phyloP scores from a whole-genome alignment of 2,329 filamentous ascomycete genomes.

The Colletotrichum orchidophilum region DNA sequence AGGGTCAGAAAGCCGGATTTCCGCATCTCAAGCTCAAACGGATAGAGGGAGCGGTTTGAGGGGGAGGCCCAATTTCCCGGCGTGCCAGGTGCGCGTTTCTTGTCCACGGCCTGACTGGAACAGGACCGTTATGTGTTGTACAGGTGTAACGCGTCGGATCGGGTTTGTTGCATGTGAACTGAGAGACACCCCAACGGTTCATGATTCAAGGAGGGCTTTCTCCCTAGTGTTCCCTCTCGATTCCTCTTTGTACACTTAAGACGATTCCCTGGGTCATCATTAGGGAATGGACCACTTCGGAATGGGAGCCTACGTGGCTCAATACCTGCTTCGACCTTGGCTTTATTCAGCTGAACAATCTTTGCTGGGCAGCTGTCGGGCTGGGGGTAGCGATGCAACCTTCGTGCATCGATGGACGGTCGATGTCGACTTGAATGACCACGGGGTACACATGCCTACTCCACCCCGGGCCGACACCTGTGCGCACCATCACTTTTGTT shows the following conservation, averaged over 20 bases:
- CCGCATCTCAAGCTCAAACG: background rate
- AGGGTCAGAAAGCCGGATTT: background rate
- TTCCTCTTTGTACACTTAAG: too few relatives aligned
- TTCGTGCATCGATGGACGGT: background rate
- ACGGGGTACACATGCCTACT: background rate
- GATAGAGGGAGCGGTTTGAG: background rate
- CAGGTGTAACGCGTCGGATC: background rate
- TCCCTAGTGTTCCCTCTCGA: background rate
- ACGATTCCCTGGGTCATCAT: background rate
- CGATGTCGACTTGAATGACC: background rate
- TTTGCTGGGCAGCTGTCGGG: background rate
- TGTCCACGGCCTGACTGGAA: background rate
- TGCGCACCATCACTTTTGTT: background rate
- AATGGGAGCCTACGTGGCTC: background rate
- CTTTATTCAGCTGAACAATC: background rate
- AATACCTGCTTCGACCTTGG: background rate
- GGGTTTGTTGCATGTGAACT: background rate
- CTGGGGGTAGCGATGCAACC: background rate
- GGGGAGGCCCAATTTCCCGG: background rate
- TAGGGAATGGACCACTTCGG: background rate
- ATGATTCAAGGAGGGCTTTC: background rate
- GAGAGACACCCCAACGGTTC: background rate
- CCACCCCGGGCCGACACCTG: background rate
- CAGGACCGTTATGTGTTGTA: background rate
- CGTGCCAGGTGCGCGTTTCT: slow-evolving; percentile 5